Evolutionary conservation across 139 green algal species (phyloP).

Genomic region (Closterium sp.): DNA sequence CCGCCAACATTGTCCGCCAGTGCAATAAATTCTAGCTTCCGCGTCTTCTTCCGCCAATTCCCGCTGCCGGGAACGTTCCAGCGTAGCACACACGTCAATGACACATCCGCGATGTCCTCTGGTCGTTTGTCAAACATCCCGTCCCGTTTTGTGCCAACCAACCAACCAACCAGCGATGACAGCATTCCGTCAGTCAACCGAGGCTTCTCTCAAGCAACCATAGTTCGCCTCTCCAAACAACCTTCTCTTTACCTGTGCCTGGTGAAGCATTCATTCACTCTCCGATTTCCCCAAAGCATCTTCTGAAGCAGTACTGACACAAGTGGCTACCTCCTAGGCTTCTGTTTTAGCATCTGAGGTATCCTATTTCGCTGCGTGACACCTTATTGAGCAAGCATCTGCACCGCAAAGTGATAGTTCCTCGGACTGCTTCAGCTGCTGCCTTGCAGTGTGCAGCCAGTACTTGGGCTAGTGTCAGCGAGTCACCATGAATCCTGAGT

Average conservation of each 20-base stretch:
- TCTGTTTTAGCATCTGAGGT: background rate
- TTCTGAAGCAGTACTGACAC: too few species aligned
- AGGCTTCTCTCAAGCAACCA: background rate
- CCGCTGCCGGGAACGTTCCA: background rate
- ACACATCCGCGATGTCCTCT: background rate
- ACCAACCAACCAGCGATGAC: background rate
- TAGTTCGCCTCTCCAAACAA: background rate
- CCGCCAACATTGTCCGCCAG: background rate
- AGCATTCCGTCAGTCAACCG: background rate
- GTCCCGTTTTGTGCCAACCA: background rate
- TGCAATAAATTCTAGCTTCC: background rate
- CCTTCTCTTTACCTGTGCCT: too few species aligned
- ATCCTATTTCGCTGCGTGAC: background rate
- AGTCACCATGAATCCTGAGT: conserved; percentile 12
- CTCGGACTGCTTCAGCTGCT: background rate
- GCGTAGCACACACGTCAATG: background rate
- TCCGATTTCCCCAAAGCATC: too few species aligned
- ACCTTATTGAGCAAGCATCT: background rate
- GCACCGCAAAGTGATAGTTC: background rate
- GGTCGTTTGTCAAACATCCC: background rate
- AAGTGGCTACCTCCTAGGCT: background rate
- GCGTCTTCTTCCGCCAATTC: background rate
- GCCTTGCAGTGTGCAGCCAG: background rate
- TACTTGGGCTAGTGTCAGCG: background rate
- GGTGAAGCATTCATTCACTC: background rate